These are phyloP conservation scores for Scheffersomyces lignosus DNA, from an alignment of 805 yeast species.

Conservation along the genomic window DNA sequence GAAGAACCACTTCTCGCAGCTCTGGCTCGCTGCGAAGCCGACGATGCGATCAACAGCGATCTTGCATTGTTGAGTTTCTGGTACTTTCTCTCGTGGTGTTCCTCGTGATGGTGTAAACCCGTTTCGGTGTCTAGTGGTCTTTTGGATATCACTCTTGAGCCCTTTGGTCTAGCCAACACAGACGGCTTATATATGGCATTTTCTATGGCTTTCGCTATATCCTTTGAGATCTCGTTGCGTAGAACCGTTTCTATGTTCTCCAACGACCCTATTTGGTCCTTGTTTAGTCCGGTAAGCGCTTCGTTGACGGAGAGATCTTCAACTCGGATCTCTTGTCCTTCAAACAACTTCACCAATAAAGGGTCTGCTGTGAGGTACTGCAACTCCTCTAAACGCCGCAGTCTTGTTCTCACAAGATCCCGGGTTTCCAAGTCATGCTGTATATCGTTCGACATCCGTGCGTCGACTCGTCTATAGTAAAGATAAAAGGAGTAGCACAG, in stretches of 20 bases:
- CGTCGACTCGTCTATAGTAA: no score
- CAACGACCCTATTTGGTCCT: no score
- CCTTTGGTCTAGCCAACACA: no score
- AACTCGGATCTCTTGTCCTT: not conserved
- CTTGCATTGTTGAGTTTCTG: no score
- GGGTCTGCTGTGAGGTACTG: conserved; percentile 16
- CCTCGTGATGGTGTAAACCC: no score
- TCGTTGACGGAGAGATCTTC: not conserved
- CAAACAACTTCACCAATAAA: conserved; percentile 5
- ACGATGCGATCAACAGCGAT: not conserved
- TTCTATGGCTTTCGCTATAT: not conserved
- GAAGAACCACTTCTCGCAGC: conserved; percentile 4
- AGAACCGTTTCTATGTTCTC: not conserved
- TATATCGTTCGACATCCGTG: not conserved
- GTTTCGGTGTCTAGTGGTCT: no score
- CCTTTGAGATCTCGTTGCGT: not conserved
- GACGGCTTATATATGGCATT: not conserved
- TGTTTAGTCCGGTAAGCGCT: no score
- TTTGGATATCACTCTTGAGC: no score
- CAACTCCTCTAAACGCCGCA: conserved; percentile 20
- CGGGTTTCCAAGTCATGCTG: not conserved
- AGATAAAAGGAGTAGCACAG: no score
- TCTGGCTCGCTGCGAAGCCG: not conserved
- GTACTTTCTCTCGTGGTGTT: no score
- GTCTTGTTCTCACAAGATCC: conserved; percentile 9